phyloP scores from a whole-genome alignment of 2,329 filamentous ascomycete species.

The Trichoderma sp. region DNA sequence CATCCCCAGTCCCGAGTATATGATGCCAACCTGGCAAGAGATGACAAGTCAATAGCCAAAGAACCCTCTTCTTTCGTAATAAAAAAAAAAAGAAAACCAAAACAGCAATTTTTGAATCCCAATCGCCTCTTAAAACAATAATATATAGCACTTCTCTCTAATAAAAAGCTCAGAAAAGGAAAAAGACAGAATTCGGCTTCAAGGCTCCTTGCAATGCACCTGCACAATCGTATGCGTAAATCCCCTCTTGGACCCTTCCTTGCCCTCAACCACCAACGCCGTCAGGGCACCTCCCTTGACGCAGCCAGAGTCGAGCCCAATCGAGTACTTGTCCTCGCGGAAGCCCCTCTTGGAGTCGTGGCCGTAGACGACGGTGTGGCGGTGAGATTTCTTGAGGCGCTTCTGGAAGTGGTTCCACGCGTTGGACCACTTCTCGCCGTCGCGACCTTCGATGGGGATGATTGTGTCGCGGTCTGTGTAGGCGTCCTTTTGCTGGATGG shows the following conservation, averaged over 20 bases:
- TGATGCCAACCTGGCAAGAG: neutral
- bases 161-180: neutral
- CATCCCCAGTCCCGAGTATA: neutral
- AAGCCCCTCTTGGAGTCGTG: constrained; percentile 80
- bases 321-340: constrained; percentile 65
- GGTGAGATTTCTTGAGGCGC: constrained; percentile 38
- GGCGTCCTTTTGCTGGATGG: constrained; percentile 27
- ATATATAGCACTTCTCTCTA: neutral
- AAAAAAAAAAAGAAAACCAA: neutral
- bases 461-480: constrained; percentile 40
- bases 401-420: constrained; percentile 60
- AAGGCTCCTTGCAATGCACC: constrained; percentile 44
- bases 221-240: constrained; percentile 47
- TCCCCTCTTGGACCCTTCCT: constrained; percentile 37
- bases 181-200: neutral
- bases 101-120: neutral
- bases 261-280: constrained; percentile 71
- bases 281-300: constrained; percentile 75
- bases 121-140: neutral
- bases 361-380: constrained; percentile 79
- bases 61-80: neutral
- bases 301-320: constrained; percentile 85
- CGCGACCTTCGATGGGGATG: constrained; percentile 48
- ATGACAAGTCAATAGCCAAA: neutral
- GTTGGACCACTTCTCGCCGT: constrained; percentile 70